Evolutionary conservation across 2,329 filamentous ascomycete species (phyloP).

Genomic region (Aspergillus eucalypticola): DNA sequence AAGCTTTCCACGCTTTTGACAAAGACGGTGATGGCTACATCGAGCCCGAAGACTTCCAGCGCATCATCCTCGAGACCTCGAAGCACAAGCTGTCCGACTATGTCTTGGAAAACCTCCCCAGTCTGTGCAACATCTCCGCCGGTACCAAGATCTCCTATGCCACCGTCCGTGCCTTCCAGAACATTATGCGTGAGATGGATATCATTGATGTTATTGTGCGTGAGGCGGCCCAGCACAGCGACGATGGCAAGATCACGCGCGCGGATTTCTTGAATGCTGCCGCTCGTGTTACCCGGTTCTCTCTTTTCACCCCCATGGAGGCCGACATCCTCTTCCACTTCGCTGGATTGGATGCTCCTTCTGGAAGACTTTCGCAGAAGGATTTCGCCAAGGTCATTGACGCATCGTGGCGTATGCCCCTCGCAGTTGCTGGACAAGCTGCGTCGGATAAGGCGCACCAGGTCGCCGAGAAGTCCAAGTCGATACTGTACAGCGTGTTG

Average conservation of each 20-base stretch:
- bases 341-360: slow-evolving; percentile 85
- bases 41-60: slow-evolving; percentile 91
- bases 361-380: slow-evolving; percentile 74
- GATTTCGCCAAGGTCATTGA: slow-evolving; percentile 97
- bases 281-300: slow-evolving; percentile 86
- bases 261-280: slow-evolving; percentile 95
- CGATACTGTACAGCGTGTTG: slow-evolving; percentile 63
- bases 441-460: slow-evolving; percentile 51
- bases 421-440: slow-evolving; percentile 54
- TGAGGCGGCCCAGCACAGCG: slow-evolving; percentile 78
- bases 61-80: slow-evolving; percentile 90
- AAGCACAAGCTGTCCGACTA: slow-evolving; percentile 98
- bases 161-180: slow-evolving; percentile 96
- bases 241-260: slow-evolving; percentile 89
- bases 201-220: slow-evolving; percentile 90
- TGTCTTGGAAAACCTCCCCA: slow-evolving; percentile 83
- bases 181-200: slow-evolving; percentile 97
- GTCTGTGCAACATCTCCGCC: slow-evolving; percentile 89
- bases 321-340: slow-evolving; percentile 99
- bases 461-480: slow-evolving; percentile 57
- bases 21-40: slow-evolving; percentile 93
- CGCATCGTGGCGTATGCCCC: slow-evolving; percentile 77
- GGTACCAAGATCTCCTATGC: slow-evolving; percentile 96
- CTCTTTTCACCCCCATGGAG: slow-evolving; percentile 96
- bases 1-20: slow-evolving; percentile 91